Conservation (phyloP, 2,329 filamentous ascomycete genomes). For the Xylariaceae sp. region DNA sequence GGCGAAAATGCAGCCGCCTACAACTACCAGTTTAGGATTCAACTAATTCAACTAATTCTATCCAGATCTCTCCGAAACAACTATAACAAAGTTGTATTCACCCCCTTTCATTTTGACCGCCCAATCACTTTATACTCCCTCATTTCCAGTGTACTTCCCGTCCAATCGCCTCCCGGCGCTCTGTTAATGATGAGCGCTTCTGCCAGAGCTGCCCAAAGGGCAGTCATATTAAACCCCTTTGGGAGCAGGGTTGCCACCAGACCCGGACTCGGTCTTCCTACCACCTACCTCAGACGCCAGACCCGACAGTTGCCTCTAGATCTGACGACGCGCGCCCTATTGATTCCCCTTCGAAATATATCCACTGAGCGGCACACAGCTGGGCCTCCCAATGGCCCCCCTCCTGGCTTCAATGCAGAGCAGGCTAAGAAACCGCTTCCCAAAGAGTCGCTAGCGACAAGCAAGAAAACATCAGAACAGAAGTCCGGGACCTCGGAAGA, state of each 20-base stretch:
- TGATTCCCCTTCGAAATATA: slow-evolving; percentile 62
- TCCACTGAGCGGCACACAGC: slow-evolving; percentile 65
- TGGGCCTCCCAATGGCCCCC: slow-evolving; percentile 66
- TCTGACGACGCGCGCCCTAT: slow-evolving; percentile 59
- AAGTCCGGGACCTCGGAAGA: slow-evolving; percentile 42
- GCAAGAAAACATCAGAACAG: slow-evolving; percentile 43
- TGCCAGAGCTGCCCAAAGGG: slow-evolving; percentile 60
- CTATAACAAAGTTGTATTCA: no score
- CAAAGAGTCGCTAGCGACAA: slow-evolving; percentile 49
- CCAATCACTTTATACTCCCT: no score
- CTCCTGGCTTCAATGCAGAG: slow-evolving; percentile 89
- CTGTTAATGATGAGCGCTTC: slow-evolving; percentile 59
- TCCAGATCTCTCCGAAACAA: no score
- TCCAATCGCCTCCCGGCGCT: slow-evolving; percentile 7
- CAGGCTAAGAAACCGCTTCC: slow-evolving; percentile 84
- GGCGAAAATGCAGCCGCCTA: no score
- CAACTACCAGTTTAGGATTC: no score
- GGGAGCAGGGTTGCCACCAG: slow-evolving; percentile 53
- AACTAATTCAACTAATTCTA: no score
- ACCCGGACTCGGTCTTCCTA: slow-evolving; percentile 53
- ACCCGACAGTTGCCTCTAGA: slow-evolving; percentile 52
- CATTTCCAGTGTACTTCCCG: no score
- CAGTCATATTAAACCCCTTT: slow-evolving; percentile 59
- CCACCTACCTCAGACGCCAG: slow-evolving; percentile 54
- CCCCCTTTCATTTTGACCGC: neutral